A percentile compares a stretch with the other conserved stretches of the same genome.
phyloP scores from a whole-genome alignment of 495 filamentous ascomycete species.

The Penicillium longicatenatum region DNA sequence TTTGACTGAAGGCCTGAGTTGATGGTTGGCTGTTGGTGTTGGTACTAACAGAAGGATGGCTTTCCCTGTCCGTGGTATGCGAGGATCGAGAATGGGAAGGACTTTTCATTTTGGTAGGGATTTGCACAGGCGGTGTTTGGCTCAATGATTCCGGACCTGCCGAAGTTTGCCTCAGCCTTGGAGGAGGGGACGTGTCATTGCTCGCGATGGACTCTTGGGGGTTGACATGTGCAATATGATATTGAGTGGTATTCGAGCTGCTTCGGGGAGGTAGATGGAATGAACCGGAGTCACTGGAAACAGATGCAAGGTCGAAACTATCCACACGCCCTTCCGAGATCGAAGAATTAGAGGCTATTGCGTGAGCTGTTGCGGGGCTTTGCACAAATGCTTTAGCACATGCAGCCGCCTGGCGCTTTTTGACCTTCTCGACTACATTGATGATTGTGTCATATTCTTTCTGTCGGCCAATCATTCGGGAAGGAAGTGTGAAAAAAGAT shows the following conservation, averaged over 20 bases:
- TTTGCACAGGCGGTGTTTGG: conserved; percentile 5
- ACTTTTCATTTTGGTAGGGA: conserved; percentile 35
- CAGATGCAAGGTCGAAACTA: conserved; percentile 49
- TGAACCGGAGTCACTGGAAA: conserved; percentile 56
- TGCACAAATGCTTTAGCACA: conserved; percentile 42
- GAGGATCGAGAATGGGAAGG: conserved; percentile 43
- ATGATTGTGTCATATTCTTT: conserved; percentile 69
- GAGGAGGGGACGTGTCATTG: conserved; percentile 32
- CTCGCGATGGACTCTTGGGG: conserved; percentile 42
- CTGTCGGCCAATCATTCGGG: conserved; percentile 74
- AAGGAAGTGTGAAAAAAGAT: conserved; percentile 82
- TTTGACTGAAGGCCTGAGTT: conserved; percentile 31
- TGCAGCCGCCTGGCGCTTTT: conserved; percentile 59
- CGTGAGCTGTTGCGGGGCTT: conserved; percentile 42
- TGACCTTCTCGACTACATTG: conserved; percentile 70
- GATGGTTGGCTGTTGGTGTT: conserved; percentile 34
- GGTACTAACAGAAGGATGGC: conserved; percentile 28
- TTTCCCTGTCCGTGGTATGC: conserved; percentile 40
- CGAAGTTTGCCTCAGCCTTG: conserved; percentile 21
- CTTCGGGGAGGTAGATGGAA: conserved; percentile 49
- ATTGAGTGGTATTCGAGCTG: conserved; percentile 36
- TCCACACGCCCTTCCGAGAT: conserved; percentile 59
- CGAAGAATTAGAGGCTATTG: conserved; percentile 57
- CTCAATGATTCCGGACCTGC: conserved; percentile 12
- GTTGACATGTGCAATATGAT: conserved; percentile 32